A percentile compares a stretch with the other conserved stretches of the same genome.
phyloP scores from a whole-genome alignment of 345 rosid genomes.

The Kernera saxatilis region DNA sequence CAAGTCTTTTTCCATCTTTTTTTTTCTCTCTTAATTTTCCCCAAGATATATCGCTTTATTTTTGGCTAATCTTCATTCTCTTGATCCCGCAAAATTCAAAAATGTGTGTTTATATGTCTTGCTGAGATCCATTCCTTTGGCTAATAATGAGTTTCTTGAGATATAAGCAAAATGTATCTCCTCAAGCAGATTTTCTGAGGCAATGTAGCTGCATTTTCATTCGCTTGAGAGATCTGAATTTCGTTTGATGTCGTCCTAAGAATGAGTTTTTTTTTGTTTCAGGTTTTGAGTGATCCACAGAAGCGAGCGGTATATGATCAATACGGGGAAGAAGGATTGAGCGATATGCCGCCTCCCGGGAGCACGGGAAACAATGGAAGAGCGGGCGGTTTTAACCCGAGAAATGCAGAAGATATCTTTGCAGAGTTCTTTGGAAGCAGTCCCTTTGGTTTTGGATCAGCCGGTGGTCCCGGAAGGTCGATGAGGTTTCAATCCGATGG shows the following conservation, averaged over 20 bases:
- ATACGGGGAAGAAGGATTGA: slow-evolving; percentile 90
- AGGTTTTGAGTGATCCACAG: slow-evolving; percentile 91
- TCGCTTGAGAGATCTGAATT: background rate
- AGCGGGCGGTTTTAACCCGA: slow-evolving; percentile 70
- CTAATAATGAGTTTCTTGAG: slow-evolving; percentile 16
- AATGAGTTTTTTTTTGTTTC: background rate
- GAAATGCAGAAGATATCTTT: slow-evolving; percentile 94
- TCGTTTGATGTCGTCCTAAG: background rate
- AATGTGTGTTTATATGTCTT: background rate
- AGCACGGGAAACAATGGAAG: slow-evolving; percentile 45
- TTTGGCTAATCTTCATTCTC: background rate
- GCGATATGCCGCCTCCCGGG: slow-evolving; percentile 66
- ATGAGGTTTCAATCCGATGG: slow-evolving; percentile 76
- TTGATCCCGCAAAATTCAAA: background rate
- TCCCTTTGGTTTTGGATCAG: slow-evolving; percentile 75
- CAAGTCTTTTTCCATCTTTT: no score
- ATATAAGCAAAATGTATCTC: slow-evolving; percentile 8
- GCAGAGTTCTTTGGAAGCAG: slow-evolving; percentile 93
- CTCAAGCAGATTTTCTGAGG: background rate
- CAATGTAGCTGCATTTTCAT: background rate
- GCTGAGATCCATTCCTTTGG: background rate
- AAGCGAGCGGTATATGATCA: slow-evolving; percentile 75
- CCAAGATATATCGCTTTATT: background rate
- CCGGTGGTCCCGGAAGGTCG: slow-evolving; percentile 60
- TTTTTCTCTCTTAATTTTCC: background rate